Evolutionary conservation across 495 filamentous ascomycete genomes (phyloP).

Genomic region (Tuber borchii): DNA sequence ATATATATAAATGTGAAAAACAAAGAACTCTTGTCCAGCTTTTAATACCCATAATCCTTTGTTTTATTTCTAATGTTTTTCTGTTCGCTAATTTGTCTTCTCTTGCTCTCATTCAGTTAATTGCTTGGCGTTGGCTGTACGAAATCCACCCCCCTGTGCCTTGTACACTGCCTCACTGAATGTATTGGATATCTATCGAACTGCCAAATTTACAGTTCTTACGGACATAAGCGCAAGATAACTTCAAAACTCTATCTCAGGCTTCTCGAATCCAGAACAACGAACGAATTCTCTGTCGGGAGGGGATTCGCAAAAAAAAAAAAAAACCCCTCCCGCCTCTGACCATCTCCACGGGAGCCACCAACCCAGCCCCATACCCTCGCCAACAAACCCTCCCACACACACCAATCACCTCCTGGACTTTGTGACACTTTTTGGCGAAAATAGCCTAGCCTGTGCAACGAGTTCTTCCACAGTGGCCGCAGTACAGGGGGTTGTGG

Average conservation of each 20-base stretch:
- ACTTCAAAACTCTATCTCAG: neutral
- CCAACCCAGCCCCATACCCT: neutral
- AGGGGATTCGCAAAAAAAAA: neutral
- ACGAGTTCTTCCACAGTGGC: neutral
- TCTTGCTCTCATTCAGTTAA: too few relatives aligned
- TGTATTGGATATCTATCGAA: neutral
- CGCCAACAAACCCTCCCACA: neutral
- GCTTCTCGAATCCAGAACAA: neutral
- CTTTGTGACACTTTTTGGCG: neutral
- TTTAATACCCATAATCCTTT: too few relatives aligned
- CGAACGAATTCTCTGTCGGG: neutral
- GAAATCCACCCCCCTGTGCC: too few relatives aligned
- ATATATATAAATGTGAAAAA: too few relatives aligned
- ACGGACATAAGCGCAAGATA: neutral
- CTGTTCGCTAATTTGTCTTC: too few relatives aligned
- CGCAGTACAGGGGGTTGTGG: too few relatives aligned
- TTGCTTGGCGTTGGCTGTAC: too few relatives aligned
- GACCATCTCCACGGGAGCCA: neutral
- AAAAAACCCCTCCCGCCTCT: neutral
- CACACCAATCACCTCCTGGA: neutral
- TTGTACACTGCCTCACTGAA: neutral
- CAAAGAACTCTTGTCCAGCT: too few relatives aligned
- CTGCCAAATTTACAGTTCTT: neutral
- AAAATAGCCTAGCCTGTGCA: neutral
- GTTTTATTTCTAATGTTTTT: too few relatives aligned